Conservation (phyloP, 441 rosid species). For the Gossypium laxum region DNA sequence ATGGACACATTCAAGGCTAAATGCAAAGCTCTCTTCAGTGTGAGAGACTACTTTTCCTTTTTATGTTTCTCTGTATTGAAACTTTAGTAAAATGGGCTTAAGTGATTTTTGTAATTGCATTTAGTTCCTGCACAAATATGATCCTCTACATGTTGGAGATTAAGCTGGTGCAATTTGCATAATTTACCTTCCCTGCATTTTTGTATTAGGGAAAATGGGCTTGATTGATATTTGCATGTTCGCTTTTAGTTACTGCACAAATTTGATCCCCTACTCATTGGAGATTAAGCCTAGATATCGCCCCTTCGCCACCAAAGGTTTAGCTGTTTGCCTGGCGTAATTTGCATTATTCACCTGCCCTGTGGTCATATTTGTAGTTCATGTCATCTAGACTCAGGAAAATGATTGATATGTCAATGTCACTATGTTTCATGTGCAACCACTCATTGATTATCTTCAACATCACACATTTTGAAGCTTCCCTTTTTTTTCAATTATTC, state of each 20-base stretch:
- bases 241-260: neutral
- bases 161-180: neutral
- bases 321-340: neutral
- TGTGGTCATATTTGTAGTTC: neutral
- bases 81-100: neutral
- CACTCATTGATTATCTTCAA: neutral
- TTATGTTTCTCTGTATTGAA: neutral
- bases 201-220: neutral
- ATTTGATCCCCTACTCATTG: neutral
- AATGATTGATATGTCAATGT: neutral
- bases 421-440: neutral
- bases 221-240: neutral
- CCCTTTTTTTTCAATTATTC: neutral
- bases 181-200: neutral
- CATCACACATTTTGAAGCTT: neutral
- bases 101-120: neutral
- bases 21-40: constrained; percentile 27
- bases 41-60: constrained; percentile 17
- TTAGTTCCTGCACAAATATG: neutral
- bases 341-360: neutral
- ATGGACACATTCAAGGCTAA: constrained; percentile 31
- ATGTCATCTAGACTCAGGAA: neutral
- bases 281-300: neutral
- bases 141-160: neutral
- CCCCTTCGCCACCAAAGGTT: too few species aligned